A percentile compares a stretch with the other conserved stretches of the same genome.
Evolutionary conservation across 257 asterid species (phyloP).

Genomic region (Nicotiana benthamiana): DNA sequence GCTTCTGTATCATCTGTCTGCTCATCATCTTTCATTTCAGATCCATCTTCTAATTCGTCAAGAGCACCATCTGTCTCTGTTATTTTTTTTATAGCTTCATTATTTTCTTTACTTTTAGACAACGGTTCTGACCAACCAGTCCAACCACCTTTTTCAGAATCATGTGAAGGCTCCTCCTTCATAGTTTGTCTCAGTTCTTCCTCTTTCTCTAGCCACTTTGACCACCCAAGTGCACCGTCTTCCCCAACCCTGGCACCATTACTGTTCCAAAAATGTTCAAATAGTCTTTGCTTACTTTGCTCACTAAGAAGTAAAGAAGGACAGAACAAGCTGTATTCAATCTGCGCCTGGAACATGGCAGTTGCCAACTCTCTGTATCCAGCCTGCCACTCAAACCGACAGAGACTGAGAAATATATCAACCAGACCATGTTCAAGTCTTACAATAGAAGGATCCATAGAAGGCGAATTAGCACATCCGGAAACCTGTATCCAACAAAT

Average conservation of each 20-base stretch:
- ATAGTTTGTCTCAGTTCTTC: constrained; percentile 78
- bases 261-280: constrained; percentile 93
- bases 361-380: constrained; percentile 95
- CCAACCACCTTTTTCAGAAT: constrained; percentile 89
- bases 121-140: constrained; percentile 84
- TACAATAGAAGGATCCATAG: constrained; percentile 43
- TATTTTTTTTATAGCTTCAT: constrained; percentile 31
- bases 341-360: constrained; percentile 87
- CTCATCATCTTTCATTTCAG: constrained; percentile 40
- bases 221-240: constrained; percentile 96
- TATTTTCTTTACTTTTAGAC: constrained; percentile 39
- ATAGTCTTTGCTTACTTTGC: constrained; percentile 77
- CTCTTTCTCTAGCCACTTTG: constrained; percentile 87
- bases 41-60: constrained; percentile 49
- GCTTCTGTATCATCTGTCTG: constrained; percentile 72
- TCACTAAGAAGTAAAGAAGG: constrained; percentile 77
- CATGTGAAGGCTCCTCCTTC: constrained; percentile 47
- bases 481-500: constrained; percentile 45
- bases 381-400: constrained; percentile 96
- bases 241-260: constrained; percentile 91
- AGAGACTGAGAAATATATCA: constrained; percentile 64
- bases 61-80: constrained; percentile 28
- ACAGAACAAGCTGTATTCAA: constrained; percentile 74
- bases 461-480: constrained; percentile 31
- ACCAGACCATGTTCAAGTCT: constrained; percentile 75